phyloP scores from a whole-genome alignment of 176 grass and related monocot species.

The Microstegium vimineum region DNA sequence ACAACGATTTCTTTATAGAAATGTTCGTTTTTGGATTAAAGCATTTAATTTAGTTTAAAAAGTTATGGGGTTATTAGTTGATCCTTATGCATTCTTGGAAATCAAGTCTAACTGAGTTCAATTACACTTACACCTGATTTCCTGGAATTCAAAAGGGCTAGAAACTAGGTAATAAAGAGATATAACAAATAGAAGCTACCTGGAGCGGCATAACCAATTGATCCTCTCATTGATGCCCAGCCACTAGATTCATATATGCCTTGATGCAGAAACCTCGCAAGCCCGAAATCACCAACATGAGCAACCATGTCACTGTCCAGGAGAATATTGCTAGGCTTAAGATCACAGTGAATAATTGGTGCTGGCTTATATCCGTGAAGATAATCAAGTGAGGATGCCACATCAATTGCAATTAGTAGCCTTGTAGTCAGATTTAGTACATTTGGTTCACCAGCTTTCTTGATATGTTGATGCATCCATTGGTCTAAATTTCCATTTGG shows the following conservation, averaged over 20 bases:
- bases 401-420: not conserved
- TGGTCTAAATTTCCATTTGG: slow-evolving; percentile 4
- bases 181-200: not conserved
- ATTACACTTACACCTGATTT: too few relatives aligned
- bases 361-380: not conserved
- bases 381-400: slow-evolving; percentile 11
- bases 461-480: not conserved
- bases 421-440: not conserved
- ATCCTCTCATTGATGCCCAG: slow-evolving; percentile 22
- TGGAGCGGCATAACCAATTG: slow-evolving; percentile 17
- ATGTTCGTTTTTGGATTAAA: too few relatives aligned
- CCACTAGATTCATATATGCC: not conserved
- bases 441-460: not conserved
- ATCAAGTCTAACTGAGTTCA: too few relatives aligned
- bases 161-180: not conserved
- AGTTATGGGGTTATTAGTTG: too few relatives aligned
- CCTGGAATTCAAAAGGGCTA: too few relatives aligned
- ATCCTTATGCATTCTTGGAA: too few relatives aligned
- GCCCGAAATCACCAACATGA: slow-evolving; percentile 11
- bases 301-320: not conserved
- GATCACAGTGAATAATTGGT: slow-evolving; percentile 21
- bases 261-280: slow-evolving; percentile 11
- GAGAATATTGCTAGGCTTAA: slow-evolving; percentile 22
- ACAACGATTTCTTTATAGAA: too few relatives aligned
- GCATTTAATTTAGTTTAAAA: too few relatives aligned